Conservation (phyloP, 139 green algal genomes). For the Picochlorum costavermella region DNA sequence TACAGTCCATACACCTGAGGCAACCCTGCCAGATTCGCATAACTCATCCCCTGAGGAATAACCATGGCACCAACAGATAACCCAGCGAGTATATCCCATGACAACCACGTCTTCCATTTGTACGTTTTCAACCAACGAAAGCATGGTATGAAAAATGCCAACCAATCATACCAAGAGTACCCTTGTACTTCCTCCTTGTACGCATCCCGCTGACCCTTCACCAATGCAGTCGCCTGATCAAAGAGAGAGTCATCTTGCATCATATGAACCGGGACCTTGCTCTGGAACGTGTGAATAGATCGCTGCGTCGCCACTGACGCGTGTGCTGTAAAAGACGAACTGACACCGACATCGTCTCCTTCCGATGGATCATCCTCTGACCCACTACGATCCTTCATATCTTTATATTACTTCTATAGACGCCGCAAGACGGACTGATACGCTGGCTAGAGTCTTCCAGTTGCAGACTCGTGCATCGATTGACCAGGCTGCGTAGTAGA, state of each 20-base stretch:
- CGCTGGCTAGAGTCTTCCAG: too few species aligned
- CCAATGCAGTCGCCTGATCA: constrained; percentile 5
- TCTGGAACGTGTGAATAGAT: not conserved
- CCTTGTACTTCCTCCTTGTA: constrained; percentile 16
- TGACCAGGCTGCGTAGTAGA: too few species aligned
- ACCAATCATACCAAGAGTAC: constrained; percentile 21
- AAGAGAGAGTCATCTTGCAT: constrained; percentile 13
- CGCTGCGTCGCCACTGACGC: not conserved
- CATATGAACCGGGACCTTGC: not conserved
- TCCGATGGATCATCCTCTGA: not conserved
- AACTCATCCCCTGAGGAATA: constrained; percentile 58
- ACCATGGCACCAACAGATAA: constrained; percentile 68
- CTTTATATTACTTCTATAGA: too few species aligned
- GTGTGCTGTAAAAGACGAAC: not conserved
- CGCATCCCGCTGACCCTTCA: not conserved
- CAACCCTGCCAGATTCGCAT: constrained; percentile 60
- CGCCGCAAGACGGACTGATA: too few species aligned
- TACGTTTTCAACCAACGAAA: constrained; percentile 54
- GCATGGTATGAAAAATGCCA: constrained; percentile 41
- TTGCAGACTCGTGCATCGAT: too few species aligned
- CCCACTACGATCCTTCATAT: too few species aligned
- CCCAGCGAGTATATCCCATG: constrained; percentile 57
- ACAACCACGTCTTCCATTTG: constrained; percentile 25
- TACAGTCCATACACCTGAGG: constrained; percentile 80
- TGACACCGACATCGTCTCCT: not conserved